Conservation (phyloP, 2,329 filamentous ascomycete species). For the Penicillium crustosum region DNA sequence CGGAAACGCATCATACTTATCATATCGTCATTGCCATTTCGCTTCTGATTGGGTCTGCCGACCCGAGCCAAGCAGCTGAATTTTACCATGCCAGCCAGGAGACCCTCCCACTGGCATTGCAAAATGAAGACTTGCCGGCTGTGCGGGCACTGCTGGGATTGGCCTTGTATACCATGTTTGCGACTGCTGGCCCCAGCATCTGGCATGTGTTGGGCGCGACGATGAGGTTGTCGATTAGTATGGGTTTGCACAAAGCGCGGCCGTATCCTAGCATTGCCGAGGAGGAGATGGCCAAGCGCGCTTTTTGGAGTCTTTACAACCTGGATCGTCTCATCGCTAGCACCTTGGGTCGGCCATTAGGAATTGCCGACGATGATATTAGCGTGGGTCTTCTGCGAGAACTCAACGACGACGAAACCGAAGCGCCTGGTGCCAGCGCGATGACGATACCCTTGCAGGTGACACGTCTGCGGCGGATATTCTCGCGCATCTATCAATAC, state of each 20-base stretch:
- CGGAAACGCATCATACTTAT: slow-evolving; percentile 38
- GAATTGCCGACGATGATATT: slow-evolving; percentile 46
- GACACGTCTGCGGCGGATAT: slow-evolving; percentile 38
- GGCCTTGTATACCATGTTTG: slow-evolving; percentile 41
- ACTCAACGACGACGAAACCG: slow-evolving; percentile 42
- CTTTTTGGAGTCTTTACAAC: slow-evolving; percentile 48
- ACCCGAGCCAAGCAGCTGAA: slow-evolving; percentile 32
- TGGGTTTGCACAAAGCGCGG: slow-evolving; percentile 39
- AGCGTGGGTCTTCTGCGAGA: slow-evolving; percentile 40
- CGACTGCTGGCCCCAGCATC: slow-evolving; percentile 39
- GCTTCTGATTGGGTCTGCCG: slow-evolving; percentile 36
- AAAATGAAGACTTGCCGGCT: slow-evolving; percentile 41
- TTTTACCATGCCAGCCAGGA: slow-evolving; percentile 40
- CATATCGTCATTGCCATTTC: slow-evolving; percentile 41
- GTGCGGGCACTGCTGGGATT: slow-evolving; percentile 39
- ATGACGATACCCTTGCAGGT: slow-evolving; percentile 43
- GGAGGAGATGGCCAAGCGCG: slow-evolving; percentile 44
- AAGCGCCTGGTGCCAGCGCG: slow-evolving; percentile 36
- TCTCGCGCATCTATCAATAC: slow-evolving; percentile 42
- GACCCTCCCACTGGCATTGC: slow-evolving; percentile 35
- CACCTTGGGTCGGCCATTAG: slow-evolving; percentile 42
- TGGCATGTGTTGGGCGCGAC: slow-evolving; percentile 43
- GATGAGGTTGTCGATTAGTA: slow-evolving; percentile 39
- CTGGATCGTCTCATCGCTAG: slow-evolving; percentile 43
- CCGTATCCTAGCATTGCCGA: slow-evolving; percentile 31